Percentiles rank a stretch among this genome's conserved stretches.
Conservation (phyloP, 352 stramenopile species). For the Globisporangium canariense region DNA sequence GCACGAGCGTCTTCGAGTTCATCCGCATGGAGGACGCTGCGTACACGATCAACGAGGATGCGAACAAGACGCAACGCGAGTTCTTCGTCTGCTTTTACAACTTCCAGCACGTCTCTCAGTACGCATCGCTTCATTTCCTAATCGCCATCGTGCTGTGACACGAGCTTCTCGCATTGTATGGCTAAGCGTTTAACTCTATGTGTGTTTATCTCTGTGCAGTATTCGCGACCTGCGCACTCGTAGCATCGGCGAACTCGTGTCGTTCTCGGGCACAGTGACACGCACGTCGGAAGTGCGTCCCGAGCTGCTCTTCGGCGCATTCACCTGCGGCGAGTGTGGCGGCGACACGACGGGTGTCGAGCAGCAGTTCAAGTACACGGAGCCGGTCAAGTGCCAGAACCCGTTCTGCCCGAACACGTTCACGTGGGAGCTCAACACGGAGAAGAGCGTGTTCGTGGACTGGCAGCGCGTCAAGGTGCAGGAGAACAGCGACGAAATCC, state of each 20-base stretch:
- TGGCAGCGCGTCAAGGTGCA: constrained; percentile 99
- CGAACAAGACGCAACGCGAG: constrained; percentile 74
- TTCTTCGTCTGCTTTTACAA: constrained; percentile 91
- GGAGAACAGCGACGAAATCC: constrained; percentile 98
- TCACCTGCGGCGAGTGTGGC: constrained; percentile 95
- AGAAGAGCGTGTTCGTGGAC: constrained; percentile 96
- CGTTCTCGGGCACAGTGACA: constrained; percentile 96
- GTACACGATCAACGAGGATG: constrained; percentile 79
- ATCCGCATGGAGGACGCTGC: constrained; percentile 68
- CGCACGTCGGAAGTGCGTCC: constrained; percentile 96
- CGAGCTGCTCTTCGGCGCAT: constrained; percentile 94
- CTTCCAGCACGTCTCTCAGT: constrained; percentile 84
- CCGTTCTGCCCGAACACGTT: constrained; percentile 92
- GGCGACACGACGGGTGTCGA: constrained; percentile 90
- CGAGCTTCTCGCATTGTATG: not conserved
- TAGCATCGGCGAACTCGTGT: constrained; percentile 92
- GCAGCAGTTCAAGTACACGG: constrained; percentile 98
- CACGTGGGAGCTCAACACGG: constrained; percentile 81
- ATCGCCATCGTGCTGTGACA: not conserved
- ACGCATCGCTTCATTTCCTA: constrained; percentile 18
- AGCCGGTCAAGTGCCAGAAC: constrained; percentile 96
- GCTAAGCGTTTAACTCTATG: not conserved
- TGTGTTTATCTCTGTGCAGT: constrained; percentile 24
- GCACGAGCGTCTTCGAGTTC: constrained; percentile 75
- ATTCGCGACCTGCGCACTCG: constrained; percentile 92